Base-by-base conservation (phyloP, 257 asterid species). In the Solanum pinnatisectum region DNA sequence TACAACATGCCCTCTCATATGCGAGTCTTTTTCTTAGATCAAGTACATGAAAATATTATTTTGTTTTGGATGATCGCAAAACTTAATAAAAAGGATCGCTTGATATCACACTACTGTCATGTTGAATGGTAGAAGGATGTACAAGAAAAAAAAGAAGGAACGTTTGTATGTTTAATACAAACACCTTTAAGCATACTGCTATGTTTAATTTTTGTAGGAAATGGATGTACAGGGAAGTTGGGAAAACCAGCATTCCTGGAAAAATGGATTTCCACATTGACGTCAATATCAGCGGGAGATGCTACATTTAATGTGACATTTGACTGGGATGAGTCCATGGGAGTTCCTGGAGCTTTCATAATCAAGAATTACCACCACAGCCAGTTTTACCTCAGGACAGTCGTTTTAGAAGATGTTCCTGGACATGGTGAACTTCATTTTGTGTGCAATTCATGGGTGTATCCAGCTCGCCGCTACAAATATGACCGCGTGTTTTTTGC, bases 361-460 rank as follows among this genome's bases (percentile, higher is more conserved):
- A 87, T 96, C 44, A 89, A 83, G 77, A 96, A 95, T 92, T 83
- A 93, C 52, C 98, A 96, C 89, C 97, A 92, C 27, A 90, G 92
- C 30, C 95, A 95, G 89, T 91, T 96, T 78, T 96, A 93, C 90
- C 95, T 96, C 77, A 95, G 92, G 89, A 91, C 94, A 10, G 89
- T 96, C 83, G 90, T 94, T 85, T 90, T 96, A 79, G 91, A 92
- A 10, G 91, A 92, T 49, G 97, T 96, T 88, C 98, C 96, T 2
- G 95, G 94, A 5, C 95, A 93, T 1, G 97, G 95, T 25, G 89
- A 67, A 12, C 85, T 95, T 88, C 94, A 93, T 83, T 96, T 95
- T 39, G 89, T 90, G 86, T 96, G 99, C 91, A 93, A 95, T 84
- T 96, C 98, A 4, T 96, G 98, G 99, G 95, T 96, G 60, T 96